Percentiles rank a stretch among this genome's conserved stretches.
phyloP scores from a whole-genome alignment of 2,329 filamentous ascomycete genomes.

The Sporothrix curviconia region DNA sequence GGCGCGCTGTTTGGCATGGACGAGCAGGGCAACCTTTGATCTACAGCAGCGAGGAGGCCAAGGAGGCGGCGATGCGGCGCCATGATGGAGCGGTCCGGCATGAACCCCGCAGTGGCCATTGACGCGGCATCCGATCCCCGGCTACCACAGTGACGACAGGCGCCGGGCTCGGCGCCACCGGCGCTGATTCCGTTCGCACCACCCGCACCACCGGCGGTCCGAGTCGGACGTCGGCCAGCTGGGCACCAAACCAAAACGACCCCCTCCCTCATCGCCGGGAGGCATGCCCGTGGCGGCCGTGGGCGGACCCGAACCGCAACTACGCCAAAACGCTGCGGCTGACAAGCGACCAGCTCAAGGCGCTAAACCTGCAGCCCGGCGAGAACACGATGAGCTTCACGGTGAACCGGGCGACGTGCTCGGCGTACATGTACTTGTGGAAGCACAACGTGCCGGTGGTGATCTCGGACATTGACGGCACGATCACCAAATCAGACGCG shows the following conservation, averaged over 20 bases:
- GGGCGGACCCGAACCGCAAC: constrained; percentile 72
- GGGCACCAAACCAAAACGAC: constrained; percentile 50
- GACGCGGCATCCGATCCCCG: constrained; percentile 87
- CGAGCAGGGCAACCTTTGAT: constrained; percentile 97
- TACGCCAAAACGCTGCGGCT: constrained; percentile 94
- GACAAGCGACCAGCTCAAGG: constrained; percentile 91
- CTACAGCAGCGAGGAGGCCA: constrained; percentile 95
- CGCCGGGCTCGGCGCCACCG: constrained; percentile 41
- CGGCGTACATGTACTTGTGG: constrained; percentile 92
- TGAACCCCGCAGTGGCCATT: constrained; percentile 51
- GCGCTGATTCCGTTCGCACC: constrained; percentile 28
- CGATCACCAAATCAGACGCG: constrained; percentile 95
- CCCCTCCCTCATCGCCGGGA: constrained; percentile 66
- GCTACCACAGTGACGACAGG: constrained; percentile 90
- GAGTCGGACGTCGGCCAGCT: constrained; percentile 58
- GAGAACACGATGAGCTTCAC: constrained; percentile 93
- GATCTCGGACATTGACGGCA: constrained; percentile 97
- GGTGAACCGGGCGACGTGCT: constrained; percentile 88
- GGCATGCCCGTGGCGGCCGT: constrained; percentile 42
- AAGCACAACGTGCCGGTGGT: constrained; percentile 85
- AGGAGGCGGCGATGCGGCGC: constrained; percentile 73
- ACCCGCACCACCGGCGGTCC: constrained; percentile 56
- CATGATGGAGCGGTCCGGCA: constrained; percentile 46
- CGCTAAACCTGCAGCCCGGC: constrained; percentile 73
- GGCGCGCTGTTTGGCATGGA: constrained; percentile 92